Conservation (phyloP, 768 basidiomycete species). For the Kwoniella newhampshirensis region DNA sequence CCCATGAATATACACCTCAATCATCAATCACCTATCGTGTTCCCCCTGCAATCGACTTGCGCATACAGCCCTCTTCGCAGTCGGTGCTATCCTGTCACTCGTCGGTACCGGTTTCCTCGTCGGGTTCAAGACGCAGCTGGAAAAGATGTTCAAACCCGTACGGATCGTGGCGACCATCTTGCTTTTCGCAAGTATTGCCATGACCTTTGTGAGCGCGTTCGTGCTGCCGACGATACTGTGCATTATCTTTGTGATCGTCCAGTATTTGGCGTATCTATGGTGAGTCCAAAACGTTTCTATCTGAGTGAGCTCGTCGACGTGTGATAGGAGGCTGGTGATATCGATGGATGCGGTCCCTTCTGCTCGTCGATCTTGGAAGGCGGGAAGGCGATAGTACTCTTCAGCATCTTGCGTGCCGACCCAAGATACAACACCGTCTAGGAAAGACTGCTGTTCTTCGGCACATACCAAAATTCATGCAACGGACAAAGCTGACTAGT, state of each 20-base stretch:
- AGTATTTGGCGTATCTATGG: conserved; percentile 90
- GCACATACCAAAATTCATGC: no score
- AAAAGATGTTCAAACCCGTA: conserved; percentile 92
- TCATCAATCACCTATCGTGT: no score
- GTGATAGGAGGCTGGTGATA: no score
- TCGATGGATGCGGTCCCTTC: no score
- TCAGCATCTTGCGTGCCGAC: no score
- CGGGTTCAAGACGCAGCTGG: conserved; percentile 64
- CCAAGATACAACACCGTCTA: no score
- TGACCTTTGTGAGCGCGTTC: conserved; percentile 85
- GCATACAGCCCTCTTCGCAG: conserved; percentile 68
- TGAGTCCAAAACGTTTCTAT: conserved; percentile 57
- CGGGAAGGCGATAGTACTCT: no score
- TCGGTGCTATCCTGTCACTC: conserved; percentile 79
- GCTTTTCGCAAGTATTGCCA: conserved; percentile 72
- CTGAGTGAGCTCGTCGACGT: neutral
- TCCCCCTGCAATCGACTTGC: no score
- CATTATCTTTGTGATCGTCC: conserved; percentile 73
- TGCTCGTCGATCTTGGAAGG: no score
- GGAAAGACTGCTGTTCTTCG: no score
- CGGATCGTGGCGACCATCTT: conserved; percentile 77
- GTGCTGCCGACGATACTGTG: conserved; percentile 55
- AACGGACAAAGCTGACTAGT: no score
- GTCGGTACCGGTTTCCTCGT: conserved; percentile 62
- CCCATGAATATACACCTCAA: no score